Conservation (phyloP, 106 monocot species). For the Platanthera guangdongensis region DNA sequence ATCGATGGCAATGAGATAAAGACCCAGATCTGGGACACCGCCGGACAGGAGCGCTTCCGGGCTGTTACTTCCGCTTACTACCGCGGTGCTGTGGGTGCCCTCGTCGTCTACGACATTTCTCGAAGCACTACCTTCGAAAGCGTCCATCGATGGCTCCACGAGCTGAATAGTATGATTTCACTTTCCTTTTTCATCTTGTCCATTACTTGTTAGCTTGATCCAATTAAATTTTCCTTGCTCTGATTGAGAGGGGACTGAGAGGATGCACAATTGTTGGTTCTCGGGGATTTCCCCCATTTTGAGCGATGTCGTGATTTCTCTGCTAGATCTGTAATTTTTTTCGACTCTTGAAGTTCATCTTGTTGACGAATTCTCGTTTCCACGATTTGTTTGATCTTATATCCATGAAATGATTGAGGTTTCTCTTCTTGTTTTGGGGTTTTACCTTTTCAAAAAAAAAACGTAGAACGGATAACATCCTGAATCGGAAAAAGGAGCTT, state of each 20-base stretch:
- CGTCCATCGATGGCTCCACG: conserved; percentile 38
- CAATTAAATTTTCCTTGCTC: not conserved
- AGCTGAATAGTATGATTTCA: conserved; percentile 8
- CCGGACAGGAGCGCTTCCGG: conserved; percentile 55
- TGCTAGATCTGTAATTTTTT: not conserved
- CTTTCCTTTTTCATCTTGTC: not conserved
- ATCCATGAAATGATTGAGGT: not conserved
- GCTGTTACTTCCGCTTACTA: conserved; percentile 36
- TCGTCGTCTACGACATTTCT: conserved; percentile 70
- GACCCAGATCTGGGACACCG: conserved; percentile 76
- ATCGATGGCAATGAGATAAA: conserved; percentile 37
- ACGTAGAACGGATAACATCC: not conserved
- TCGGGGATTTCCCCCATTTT: not conserved
- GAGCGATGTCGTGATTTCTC: not conserved
- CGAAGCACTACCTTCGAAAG: conserved; percentile 59
- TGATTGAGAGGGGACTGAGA: not conserved
- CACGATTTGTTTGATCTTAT: not conserved
- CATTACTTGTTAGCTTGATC: not conserved
- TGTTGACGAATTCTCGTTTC: not conserved
- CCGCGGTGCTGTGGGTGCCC: conserved; percentile 58
- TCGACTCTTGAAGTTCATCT: not conserved
- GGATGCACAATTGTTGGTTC: not conserved
- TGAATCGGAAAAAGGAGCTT: not conserved
- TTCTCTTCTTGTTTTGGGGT: not conserved
- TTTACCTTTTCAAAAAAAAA: not conserved